Percentiles rank a stretch among this genome's conserved stretches.
Conservation (phyloP, 176 grass and related monocot species). For the Olyra latifolia region DNA sequence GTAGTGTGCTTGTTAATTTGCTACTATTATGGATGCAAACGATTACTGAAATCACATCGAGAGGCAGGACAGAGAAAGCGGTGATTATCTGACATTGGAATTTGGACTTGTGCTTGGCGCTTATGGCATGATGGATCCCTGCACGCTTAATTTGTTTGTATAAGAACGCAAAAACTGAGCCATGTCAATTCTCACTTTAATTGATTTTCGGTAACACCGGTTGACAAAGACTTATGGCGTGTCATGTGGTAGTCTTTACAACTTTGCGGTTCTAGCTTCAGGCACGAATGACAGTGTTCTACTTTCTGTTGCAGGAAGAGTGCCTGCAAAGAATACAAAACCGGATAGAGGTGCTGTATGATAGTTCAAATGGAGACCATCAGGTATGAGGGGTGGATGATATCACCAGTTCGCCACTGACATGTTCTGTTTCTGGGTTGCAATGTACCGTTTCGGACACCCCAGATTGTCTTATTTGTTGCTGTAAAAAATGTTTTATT, state of each 20-base stretch:
- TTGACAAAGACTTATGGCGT: neutral
- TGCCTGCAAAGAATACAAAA: slow-evolving; percentile 68
- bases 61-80: neutral
- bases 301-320: slow-evolving; percentile 53
- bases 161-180: neutral
- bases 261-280: neutral
- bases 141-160: neutral
- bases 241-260: neutral
- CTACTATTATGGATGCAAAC: neutral
- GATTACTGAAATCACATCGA: neutral
- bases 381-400: slow-evolving; percentile 42
- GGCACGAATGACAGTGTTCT: neutral
- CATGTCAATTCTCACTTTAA: neutral
- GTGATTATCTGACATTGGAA: no score
- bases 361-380: slow-evolving; percentile 60
- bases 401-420: neutral
- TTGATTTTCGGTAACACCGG: neutral
- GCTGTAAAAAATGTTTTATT: no score
- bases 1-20: neutral
- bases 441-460: neutral
- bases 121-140: neutral
- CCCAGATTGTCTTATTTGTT: neutral
- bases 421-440: neutral
- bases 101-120: neutral
- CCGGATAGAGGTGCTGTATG: slow-evolving; percentile 64